phyloP scores from a whole-genome alignment of 345 rosid genomes.

The Mercurialis annua region DNA sequence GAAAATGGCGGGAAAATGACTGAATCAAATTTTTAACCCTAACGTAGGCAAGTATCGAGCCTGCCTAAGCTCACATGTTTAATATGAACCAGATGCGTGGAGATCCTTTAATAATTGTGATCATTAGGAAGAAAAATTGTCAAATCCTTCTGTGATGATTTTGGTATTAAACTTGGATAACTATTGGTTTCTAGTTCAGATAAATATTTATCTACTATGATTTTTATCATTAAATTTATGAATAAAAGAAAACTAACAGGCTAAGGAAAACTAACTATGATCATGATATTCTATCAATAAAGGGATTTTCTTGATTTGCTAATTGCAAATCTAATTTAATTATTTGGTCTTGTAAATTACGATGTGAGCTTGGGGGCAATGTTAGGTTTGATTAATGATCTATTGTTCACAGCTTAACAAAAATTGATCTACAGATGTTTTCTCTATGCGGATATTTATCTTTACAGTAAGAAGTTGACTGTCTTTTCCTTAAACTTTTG shows the following conservation, averaged over 20 bases:
- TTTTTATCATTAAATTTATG: no score
- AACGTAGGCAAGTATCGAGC: background rate
- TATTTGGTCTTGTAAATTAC: background rate
- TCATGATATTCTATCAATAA: background rate
- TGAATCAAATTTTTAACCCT: background rate
- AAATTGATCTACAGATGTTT: background rate
- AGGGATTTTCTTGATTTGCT: background rate
- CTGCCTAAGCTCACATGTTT: background rate
- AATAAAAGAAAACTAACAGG: no score
- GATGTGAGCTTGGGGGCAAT: background rate
- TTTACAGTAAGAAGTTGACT: background rate
- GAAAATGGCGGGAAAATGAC: slow-evolving; percentile 19
- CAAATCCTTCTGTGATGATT: no score
- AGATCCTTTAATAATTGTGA: background rate
- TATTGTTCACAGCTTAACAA: background rate
- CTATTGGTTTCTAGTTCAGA: no score
- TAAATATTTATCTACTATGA: no score
- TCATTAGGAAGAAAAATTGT: background rate
- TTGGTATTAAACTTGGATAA: no score
- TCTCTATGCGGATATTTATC: background rate
- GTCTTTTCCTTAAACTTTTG: background rate
- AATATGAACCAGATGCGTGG: background rate
- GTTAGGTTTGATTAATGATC: background rate
- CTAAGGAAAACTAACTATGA: background rate
- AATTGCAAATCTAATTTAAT: background rate